Conservation (phyloP, 2,329 filamentous ascomycete genomes). For the Thielaviopsis musarum region DNA sequence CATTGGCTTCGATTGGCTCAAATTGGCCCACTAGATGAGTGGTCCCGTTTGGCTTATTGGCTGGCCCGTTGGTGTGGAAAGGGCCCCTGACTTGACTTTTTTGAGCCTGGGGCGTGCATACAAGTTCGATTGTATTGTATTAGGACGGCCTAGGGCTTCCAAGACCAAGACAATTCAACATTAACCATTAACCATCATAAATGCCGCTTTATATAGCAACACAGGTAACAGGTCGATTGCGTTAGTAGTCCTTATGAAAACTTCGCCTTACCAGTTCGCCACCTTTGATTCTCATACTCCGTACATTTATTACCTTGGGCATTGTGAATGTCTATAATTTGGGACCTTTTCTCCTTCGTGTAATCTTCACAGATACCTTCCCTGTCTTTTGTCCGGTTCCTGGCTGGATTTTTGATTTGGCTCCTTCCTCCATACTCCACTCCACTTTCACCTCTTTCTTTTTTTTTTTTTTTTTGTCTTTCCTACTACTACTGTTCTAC, state of each 20-base stretch:
- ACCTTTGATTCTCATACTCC: background rate
- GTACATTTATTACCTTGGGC: too few relatives aligned
- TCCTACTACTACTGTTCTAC: background rate
- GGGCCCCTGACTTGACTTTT: constrained; percentile 9
- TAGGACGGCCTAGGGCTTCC: background rate
- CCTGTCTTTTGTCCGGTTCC: constrained; percentile 11
- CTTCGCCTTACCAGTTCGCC: too few relatives aligned
- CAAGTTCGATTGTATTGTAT: background rate
- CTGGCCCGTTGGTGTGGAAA: constrained; percentile 2
- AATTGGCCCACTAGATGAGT: background rate
- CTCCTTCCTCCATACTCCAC: constrained; percentile 8
- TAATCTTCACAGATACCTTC: constrained; percentile 1
- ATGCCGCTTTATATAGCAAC: background rate
- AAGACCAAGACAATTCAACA: too few relatives aligned
- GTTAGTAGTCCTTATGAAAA: too few relatives aligned
- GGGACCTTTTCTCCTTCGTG: background rate
- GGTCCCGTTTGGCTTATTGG: background rate
- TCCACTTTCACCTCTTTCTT: background rate
- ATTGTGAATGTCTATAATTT: background rate
- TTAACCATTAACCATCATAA: too few relatives aligned
- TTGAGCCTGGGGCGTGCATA: background rate
- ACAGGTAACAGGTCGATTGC: background rate
- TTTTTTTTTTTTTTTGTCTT: background rate
- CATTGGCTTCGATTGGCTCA: background rate
- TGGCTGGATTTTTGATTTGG: constrained; percentile 9